These are phyloP conservation scores for Osmanthus fragrans DNA, from an alignment of 257 asterid species.

Conservation along the genomic window DNA sequence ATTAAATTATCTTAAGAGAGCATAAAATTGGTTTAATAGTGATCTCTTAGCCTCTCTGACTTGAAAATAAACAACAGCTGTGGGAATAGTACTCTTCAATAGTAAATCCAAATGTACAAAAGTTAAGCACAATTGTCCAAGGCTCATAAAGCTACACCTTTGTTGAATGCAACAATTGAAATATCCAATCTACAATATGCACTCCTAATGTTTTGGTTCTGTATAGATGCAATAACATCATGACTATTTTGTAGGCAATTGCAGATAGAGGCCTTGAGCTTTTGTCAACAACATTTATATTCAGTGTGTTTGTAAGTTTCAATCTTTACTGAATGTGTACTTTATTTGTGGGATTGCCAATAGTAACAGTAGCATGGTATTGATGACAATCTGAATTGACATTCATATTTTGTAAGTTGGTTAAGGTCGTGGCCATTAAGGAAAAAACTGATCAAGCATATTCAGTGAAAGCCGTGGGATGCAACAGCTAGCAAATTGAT, in stretches of 20 bases:
- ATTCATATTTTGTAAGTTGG: background rate
- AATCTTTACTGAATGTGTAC: slow-evolving; percentile 12
- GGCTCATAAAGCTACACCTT: background rate
- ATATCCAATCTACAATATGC: background rate
- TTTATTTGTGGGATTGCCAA: slow-evolving; percentile 1
- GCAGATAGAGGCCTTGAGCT: slow-evolving; percentile 96
- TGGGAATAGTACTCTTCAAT: too few species aligned
- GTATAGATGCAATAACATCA: slow-evolving; percentile 7
- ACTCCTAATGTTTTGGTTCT: background rate
- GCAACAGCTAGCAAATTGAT: background rate
- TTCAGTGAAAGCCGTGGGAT: background rate
- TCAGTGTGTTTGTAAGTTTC: slow-evolving; percentile 70
- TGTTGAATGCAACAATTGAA: slow-evolving; percentile 8
- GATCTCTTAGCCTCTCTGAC: too few species aligned
- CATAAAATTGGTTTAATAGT: too few species aligned
- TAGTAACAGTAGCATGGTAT: background rate
- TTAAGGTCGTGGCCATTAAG: background rate
- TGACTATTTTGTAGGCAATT: slow-evolving; percentile 66
- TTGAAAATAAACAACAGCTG: too few species aligned
- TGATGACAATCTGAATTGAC: background rate
- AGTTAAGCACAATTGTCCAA: background rate
- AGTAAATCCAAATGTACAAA: background rate
- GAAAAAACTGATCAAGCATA: background rate
- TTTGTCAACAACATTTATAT: slow-evolving; percentile 64
- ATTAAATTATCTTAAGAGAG: too few species aligned